Conservation (phyloP, 345 rosid species). For the Physaria fendleri region DNA sequence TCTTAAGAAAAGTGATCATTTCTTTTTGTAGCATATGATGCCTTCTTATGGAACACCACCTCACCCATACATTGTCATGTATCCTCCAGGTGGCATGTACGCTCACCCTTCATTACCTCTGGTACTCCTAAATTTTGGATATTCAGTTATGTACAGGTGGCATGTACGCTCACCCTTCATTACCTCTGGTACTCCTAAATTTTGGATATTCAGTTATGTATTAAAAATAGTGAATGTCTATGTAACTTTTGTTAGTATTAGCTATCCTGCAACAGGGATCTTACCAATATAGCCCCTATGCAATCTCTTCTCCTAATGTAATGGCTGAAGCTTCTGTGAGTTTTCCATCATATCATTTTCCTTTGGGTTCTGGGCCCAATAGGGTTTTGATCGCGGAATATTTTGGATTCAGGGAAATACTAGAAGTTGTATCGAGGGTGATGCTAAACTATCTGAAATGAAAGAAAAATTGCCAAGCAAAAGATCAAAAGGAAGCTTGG, state of each 20-base stretch:
- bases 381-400: conserved; percentile 15
- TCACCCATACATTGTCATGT: conserved; percentile 97
- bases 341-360: conserved; percentile 13
- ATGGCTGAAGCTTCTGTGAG: conserved; percentile 75
- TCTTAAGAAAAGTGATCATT: no score
- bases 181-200: conserved; percentile 66
- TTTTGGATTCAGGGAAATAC: conserved; percentile 62
- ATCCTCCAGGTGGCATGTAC: conserved; percentile 95
- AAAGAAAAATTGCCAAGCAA: conserved; percentile 96
- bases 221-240: not conserved
- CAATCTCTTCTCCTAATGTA: conserved; percentile 94
- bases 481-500: conserved; percentile 97
- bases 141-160: conserved; percentile 46
- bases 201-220: conserved; percentile 4
- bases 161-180: conserved; percentile 89
- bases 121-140: conserved; percentile 38
- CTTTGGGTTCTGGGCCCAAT: not conserved
- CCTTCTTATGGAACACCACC: conserved; percentile 98
- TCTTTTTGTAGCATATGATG: conserved; percentile 94
- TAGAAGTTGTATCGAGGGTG: conserved; percentile 62
- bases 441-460: conserved; percentile 67
- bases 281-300: conserved; percentile 93
- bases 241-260: conserved; percentile 1
- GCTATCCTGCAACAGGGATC: conserved; percentile 56
- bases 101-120: conserved; percentile 95